Percentiles rank a stretch among this genome's conserved stretches.
phyloP scores from a whole-genome alignment of 129 eudicot genomes.

The sunflower (Helianthus annuus) region HanXRQr2.0-SUNRISE NC_035445.2:44533237-44533736 shows the following conservation, averaged over 20 bases:
- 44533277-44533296: neutral
- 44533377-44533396: slow-evolving; percentile 95
- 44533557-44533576: slow-evolving; percentile 94
- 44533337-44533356: slow-evolving; percentile 39
- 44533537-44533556: slow-evolving; percentile 53
- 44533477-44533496: neutral
- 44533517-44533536: slow-evolving; percentile 4
- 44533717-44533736: neutral
- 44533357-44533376: slow-evolving; percentile 77
- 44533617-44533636: slow-evolving; percentile 99
- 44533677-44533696: slow-evolving; percentile 92
- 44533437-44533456: slow-evolving; percentile 98
- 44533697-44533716: neutral
- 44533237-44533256: slow-evolving; percentile 46
- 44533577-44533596: slow-evolving; percentile 94
- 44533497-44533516: slow-evolving; percentile 9
- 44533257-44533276: slow-evolving; percentile 2
- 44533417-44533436: slow-evolving; percentile 90
- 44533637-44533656: slow-evolving; percentile 87
- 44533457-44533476: slow-evolving; percentile 90
- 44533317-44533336: neutral
- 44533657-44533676: slow-evolving; percentile 79
- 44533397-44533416: slow-evolving; percentile 95
- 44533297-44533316: neutral
- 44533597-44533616: slow-evolving; percentile 94